Evolutionary conservation across 2,329 filamentous ascomycete genomes (phyloP).

Genomic region (Hirsutella rhossiliensis): DNA sequence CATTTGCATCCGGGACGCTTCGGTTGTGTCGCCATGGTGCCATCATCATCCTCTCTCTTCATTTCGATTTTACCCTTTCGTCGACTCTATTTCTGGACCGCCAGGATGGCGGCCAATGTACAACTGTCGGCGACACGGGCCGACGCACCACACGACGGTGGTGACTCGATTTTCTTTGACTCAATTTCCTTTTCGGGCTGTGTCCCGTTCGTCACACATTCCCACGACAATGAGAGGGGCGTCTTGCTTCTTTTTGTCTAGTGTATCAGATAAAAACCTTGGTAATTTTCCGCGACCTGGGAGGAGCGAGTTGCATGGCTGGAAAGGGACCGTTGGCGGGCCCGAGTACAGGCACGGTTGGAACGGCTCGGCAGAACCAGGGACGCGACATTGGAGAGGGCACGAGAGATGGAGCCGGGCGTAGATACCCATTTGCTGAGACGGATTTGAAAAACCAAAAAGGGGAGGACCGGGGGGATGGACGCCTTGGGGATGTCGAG

Average conservation of each 20-base stretch:
- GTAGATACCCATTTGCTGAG: slow-evolving; percentile 21
- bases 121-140: slow-evolving; percentile 3
- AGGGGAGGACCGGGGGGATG: neutral
- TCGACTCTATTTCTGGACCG: neutral
- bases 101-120: slow-evolving; percentile 4
- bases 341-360: neutral
- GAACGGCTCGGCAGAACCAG: neutral
- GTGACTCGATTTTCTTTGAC: neutral
- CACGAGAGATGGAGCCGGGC: neutral
- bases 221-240: neutral
- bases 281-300: neutral
- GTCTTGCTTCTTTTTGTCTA: neutral
- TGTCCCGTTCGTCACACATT: neutral
- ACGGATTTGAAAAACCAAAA: slow-evolving; percentile 3
- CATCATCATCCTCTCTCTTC: neutral
- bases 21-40: slow-evolving; percentile 9
- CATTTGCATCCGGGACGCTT: slow-evolving; percentile 3
- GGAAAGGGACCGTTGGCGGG: neutral
- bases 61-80: neutral
- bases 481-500: neutral
- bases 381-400: slow-evolving; percentile 4
- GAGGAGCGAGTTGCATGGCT: neutral
- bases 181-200: neutral
- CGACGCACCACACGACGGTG: neutral
- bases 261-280: neutral